Conservation (phyloP, 345 rosid species). For the Syzygium oleosum region DNA sequence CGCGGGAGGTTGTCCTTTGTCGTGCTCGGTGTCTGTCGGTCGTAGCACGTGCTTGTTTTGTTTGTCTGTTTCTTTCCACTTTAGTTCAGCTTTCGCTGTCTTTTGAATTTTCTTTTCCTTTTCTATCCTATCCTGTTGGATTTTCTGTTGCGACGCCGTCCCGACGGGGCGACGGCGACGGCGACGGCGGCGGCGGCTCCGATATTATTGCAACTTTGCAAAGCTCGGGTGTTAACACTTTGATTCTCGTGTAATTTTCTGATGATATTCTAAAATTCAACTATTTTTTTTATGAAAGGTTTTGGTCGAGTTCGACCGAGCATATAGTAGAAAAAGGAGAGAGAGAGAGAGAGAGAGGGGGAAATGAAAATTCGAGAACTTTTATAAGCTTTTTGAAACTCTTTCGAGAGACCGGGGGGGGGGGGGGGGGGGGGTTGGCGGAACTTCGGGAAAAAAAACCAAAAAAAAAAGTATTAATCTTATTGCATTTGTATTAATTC, state of each 20-base stretch:
- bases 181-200: too few species aligned
- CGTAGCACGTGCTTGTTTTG: neutral
- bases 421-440: too few species aligned
- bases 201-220: neutral
- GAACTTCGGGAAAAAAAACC: too few species aligned
- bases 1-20: neutral
- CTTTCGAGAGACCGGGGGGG: neutral
- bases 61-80: neutral
- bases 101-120: too few species aligned
- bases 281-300: neutral
- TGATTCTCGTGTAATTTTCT: neutral
- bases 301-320: neutral
- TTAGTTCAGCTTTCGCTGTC: neutral
- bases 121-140: neutral
- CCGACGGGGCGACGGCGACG: neutral
- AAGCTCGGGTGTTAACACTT: neutral
- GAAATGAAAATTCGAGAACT: neutral
- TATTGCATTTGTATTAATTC: too few species aligned
- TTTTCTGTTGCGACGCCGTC: neutral
- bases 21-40: neutral
- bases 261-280: too few species aligned
- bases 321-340: fast-evolving
- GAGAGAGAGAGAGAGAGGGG: neutral
- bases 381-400: neutral
- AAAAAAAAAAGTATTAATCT: too few species aligned